Evolutionary conservation across 306 rosid genomes (phyloP), one percentile per base, ranked within the genome.

Genomic region (Corylus americana): DNA sequence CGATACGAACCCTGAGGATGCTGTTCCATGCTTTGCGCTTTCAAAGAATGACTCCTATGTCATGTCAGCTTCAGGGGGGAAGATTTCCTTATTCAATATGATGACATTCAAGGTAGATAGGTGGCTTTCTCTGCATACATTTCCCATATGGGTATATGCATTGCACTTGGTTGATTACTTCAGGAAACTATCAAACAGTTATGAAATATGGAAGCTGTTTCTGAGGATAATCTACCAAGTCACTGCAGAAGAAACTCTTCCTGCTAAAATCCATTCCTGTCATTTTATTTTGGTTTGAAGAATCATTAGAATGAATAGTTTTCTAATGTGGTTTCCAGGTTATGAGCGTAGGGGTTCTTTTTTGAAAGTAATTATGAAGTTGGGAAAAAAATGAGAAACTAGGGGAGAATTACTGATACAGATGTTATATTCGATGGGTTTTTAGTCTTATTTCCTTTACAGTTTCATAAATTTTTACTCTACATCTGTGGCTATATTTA

Each of bases 51-150:
- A 96, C 66, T 96, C 99, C 0, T 96, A 96, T 78, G 98, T 96
- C 67, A 92, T 96, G 98, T 96, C 99, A 82, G 98, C 99, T 67
- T 96, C 99, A 1, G 99, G 99, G 70, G 99, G 99, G 14, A 96
- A 96, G 87, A 93, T 96, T 85, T 96, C 99, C 81, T 85, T 96
- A 50, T 96, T 96, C 91, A 96, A 96, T 85, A 96, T 96, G 99
- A 96, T 96, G 99, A 96, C 99, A 22, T 96, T 96, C 89, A 93
- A 90, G 99, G 99, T 90, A 88, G 98, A 97, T 90, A 87, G 73
- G 39, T 71, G 29, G 20, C 78, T 76, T 78, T 75, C 74, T 79
- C 72, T 54, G 18, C 22, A 55, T 75, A 25, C 57, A 50, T 78
- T 29, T 81, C 71, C 70, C 25, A 55, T 71, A 49, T 73, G 39